These are phyloP conservation scores for Parasarocladium wereldwijsianum DNA, from an alignment of 2,329 filamentous ascomycete species.

Conservation along the genomic window DNA sequence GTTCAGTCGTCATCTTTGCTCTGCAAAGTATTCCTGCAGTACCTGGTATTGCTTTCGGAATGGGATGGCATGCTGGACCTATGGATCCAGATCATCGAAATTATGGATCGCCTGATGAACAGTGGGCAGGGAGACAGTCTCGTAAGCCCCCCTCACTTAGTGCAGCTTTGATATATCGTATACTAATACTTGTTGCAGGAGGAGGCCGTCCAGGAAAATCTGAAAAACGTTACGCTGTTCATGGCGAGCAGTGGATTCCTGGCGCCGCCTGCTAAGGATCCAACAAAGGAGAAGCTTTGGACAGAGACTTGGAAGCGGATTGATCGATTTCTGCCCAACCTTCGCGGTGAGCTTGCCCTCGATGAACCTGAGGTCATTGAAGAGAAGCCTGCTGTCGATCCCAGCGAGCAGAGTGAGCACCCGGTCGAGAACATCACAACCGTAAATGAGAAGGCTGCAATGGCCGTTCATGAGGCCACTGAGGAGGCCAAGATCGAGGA, in stretches of 20 bases:
- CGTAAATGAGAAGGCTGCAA: too few species aligned
- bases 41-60: conserved; percentile 68
- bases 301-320: conserved; percentile 51
- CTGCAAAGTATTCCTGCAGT: conserved; percentile 92
- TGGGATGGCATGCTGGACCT: conserved; percentile 84
- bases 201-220: conserved; percentile 84
- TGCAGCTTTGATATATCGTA: not conserved
- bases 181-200: conserved; percentile 36
- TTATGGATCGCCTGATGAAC: conserved; percentile 94
- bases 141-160: conserved; percentile 33
- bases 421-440: too few species aligned
- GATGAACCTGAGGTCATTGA: conserved; percentile 22
- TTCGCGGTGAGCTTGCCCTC: conserved; percentile 40
- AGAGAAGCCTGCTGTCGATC: conserved; percentile 2
- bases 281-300: conserved; percentile 41
- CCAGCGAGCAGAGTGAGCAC: too few species aligned
- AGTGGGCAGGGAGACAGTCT: conserved; percentile 82
- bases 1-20: conserved; percentile 83
- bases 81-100: conserved; percentile 83
- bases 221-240: conserved; percentile 92
- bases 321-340: conserved; percentile 47
- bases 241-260: conserved; percentile 85
- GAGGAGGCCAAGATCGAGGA: too few species aligned
- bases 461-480: too few species aligned
- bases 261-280: conserved; percentile 48